Conservation (phyloP, 495 filamentous ascomycete species). For the Pyrenula aspistea region DNA sequence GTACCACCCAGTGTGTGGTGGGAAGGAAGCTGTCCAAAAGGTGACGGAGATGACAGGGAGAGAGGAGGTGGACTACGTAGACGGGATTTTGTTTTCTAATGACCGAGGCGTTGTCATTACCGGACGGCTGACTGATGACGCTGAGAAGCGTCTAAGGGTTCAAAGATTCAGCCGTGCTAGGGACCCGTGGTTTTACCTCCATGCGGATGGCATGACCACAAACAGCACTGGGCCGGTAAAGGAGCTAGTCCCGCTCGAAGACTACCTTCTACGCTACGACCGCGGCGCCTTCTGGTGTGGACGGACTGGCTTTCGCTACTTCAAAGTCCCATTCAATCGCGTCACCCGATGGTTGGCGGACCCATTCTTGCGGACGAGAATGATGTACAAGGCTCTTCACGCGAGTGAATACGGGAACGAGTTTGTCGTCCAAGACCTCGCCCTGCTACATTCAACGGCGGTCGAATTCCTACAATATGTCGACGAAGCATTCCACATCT, state of each 20-base stretch:
- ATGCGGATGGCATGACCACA: conserved; percentile 18
- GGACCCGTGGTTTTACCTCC: conserved; percentile 51
- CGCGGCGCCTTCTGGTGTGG: conserved; percentile 50
- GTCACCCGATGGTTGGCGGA: conserved; percentile 40
- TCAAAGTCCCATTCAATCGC: conserved; percentile 41
- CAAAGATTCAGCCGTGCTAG: conserved; percentile 31
- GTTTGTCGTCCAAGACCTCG: conserved; percentile 46
- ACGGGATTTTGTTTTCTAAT: conserved; percentile 37
- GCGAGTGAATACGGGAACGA: conserved; percentile 31
- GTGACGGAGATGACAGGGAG: conserved; percentile 13
- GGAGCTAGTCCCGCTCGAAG: conserved; percentile 39
- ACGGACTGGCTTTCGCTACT: conserved; percentile 37
- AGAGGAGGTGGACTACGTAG: conserved; percentile 27
- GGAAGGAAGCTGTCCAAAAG: conserved; percentile 25
- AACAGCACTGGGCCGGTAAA: conserved; percentile 9
- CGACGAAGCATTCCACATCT: conserved; percentile 31
- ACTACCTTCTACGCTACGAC: conserved; percentile 55
- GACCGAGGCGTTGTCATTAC: conserved; percentile 34
- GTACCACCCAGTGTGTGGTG: conserved; percentile 28
- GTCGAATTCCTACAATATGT: conserved; percentile 37
- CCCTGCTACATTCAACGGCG: conserved; percentile 32
- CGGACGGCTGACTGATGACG: conserved; percentile 26
- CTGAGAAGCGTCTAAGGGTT: conserved; percentile 1
- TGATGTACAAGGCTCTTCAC: conserved; percentile 46
- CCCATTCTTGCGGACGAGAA: conserved; percentile 38